Conservation (phyloP, 768 basidiomycete species). For the Hypsizygus marmoreus region DNA sequence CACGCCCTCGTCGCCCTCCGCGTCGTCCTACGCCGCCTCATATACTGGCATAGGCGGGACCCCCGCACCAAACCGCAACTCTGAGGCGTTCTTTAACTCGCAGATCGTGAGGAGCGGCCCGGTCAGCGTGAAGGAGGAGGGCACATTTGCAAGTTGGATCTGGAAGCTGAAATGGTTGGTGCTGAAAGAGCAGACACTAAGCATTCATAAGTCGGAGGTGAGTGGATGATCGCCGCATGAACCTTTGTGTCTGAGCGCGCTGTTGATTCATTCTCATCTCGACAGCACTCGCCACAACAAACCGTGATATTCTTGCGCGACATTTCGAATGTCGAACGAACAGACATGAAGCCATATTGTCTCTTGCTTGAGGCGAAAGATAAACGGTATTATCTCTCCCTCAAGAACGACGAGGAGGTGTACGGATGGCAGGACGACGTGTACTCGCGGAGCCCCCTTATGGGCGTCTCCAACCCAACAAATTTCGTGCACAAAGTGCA, state of each 20-base stretch:
- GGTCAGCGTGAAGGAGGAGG: constrained; percentile 92
- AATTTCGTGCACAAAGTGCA: constrained; percentile 99
- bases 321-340: constrained; percentile 86
- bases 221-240: constrained; percentile 25
- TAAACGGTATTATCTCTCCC: constrained; percentile 75
- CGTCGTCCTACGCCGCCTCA: constrained; percentile 63
- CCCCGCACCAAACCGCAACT: constrained; percentile 66
- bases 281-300: constrained; percentile 56
- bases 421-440: constrained; percentile 99
- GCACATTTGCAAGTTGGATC: constrained; percentile 80
- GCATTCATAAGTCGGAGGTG: constrained; percentile 92
- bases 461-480: constrained; percentile 93
- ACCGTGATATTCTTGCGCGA: constrained; percentile 69
- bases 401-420: constrained; percentile 96
- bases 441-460: constrained; percentile 86
- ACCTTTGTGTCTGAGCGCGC: constrained; percentile 3
- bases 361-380: constrained; percentile 84
- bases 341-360: constrained; percentile 94
- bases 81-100: constrained; percentile 33
- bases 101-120: constrained; percentile 68
- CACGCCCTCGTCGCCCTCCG: constrained; percentile 49
- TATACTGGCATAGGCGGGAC: constrained; percentile 85
- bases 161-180: constrained; percentile 92
- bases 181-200: constrained; percentile 75
- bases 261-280: constrained; percentile 11